phyloP scores from a whole-genome alignment of 164 flowering plant genomes.

The Warburgia ugandensis region DNA sequence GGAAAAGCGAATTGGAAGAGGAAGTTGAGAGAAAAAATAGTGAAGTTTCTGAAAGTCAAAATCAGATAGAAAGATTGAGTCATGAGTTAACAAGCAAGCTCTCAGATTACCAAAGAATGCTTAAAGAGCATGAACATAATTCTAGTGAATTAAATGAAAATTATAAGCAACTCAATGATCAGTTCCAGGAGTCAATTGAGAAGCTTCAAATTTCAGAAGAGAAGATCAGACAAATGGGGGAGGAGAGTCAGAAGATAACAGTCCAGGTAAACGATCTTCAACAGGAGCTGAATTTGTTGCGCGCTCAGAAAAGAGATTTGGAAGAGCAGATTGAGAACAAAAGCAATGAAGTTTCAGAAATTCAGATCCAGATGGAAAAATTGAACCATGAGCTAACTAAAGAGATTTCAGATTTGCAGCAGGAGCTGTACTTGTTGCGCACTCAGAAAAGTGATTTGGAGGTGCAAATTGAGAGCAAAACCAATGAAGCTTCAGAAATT shows the following conservation, averaged over 20 bases:
- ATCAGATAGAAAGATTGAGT: neutral
- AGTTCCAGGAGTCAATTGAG: conserved; percentile 21
- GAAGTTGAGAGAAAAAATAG: conserved; percentile 31
- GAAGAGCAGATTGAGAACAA: conserved; percentile 2
- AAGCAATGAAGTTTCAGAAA: conserved; percentile 5
- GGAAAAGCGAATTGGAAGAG: conserved; percentile 20
- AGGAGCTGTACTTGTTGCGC: conserved; percentile 25
- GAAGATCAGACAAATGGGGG: conserved; percentile 26
- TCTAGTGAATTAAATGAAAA: conserved; percentile 17
- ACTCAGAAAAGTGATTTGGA: conserved; percentile 28
- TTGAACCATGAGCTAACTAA: neutral
- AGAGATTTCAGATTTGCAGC: conserved; percentile 17
- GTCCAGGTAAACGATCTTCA: conserved; percentile 1
- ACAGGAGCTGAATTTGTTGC: conserved; percentile 2
- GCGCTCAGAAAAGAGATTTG: conserved; percentile 1
- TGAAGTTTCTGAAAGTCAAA: conserved; percentile 11
- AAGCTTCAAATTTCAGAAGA: conserved; percentile 27
- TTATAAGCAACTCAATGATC: conserved; percentile 22
- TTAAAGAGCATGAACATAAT: conserved; percentile 6
- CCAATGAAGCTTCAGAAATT: conserved; percentile 3
- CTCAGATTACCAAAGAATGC: neutral
- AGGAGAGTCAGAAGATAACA: neutral
- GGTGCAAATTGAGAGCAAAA: conserved; percentile 22
- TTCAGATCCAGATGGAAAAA: conserved; percentile 6
- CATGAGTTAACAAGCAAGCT: conserved; percentile 5